A percentile compares a stretch with the other conserved stretches of the same genome.
Conservation (phyloP, 2,329 filamentous ascomycete species). For the Emmonsia crescens region DNA sequence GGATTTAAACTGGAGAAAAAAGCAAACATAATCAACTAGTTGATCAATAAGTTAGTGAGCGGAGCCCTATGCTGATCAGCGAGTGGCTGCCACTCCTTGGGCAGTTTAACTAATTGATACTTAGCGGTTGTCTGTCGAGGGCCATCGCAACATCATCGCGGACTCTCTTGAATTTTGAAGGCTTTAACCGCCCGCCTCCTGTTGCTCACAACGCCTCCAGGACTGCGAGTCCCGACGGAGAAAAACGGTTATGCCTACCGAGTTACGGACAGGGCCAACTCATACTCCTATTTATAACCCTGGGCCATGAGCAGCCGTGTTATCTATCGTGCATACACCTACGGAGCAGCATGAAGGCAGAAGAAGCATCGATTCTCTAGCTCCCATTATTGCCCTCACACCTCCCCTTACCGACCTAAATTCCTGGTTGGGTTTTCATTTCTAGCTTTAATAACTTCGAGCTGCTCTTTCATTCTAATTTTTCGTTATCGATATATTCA, state of each 20-base stretch:
- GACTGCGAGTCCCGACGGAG: background rate
- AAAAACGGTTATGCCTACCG: background rate
- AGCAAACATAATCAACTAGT: background rate
- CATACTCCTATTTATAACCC: background rate
- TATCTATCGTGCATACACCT: background rate
- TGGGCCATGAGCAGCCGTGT: background rate
- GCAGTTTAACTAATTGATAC: background rate
- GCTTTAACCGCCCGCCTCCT: background rate
- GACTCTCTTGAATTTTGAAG: background rate
- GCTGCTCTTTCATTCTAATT: background rate
- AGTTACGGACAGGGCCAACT: background rate
- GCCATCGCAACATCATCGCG: background rate
- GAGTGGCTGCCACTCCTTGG: background rate
- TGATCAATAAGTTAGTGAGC: background rate
- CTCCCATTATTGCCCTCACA: background rate
- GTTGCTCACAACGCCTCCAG: background rate
- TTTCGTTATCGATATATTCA: no score
- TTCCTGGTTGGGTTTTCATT: background rate
- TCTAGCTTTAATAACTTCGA: background rate
- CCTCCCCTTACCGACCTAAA: background rate
- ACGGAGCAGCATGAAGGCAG: background rate
- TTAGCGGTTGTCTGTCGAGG: background rate
- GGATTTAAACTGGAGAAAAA: background rate
- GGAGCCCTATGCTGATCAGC: background rate
- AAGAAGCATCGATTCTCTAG: background rate